These are phyloP conservation scores for Zygnema circumcarinatum DNA, from an alignment of 139 green algal genomes.

Conservation along the genomic window DNA sequence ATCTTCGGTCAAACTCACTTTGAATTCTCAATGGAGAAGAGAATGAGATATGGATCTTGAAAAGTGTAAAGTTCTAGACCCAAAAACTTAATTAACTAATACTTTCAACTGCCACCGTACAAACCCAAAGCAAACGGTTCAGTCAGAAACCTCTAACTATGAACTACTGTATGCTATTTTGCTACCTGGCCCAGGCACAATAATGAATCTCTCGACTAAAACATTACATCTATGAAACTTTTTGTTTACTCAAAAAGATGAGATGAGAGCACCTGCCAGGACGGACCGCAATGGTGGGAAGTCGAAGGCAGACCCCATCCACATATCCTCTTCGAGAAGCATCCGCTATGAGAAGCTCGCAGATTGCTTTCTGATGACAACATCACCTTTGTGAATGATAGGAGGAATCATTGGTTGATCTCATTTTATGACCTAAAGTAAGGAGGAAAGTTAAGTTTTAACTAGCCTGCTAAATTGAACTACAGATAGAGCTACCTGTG, in stretches of 20 bases:
- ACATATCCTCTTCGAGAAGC: slow-evolving; percentile 29
- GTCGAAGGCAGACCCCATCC: slow-evolving; percentile 17
- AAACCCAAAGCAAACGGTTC: no score
- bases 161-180: neutral
- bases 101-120: no score
- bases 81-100: no score
- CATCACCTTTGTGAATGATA: neutral
- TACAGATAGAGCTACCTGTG: no score
- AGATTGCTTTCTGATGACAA: slow-evolving; percentile 50
- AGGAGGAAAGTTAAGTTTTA: neutral
- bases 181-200: neutral
- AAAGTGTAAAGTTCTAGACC: no score
- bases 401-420: neutral
- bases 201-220: neutral
- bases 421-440: neutral
- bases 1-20: no score
- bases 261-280: slow-evolving; percentile 29
- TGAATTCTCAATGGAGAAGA: no score
- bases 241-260: neutral
- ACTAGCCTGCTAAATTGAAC: neutral
- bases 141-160: no score
- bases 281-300: slow-evolving; percentile 45
- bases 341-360: slow-evolving; percentile 45
- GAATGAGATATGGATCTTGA: no score
- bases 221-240: neutral